Evolutionary conservation across 257 asterid genomes (phyloP), one percentile per base, ranked within the genome.

Genomic region (Solanum bulbocastanum): DNA sequence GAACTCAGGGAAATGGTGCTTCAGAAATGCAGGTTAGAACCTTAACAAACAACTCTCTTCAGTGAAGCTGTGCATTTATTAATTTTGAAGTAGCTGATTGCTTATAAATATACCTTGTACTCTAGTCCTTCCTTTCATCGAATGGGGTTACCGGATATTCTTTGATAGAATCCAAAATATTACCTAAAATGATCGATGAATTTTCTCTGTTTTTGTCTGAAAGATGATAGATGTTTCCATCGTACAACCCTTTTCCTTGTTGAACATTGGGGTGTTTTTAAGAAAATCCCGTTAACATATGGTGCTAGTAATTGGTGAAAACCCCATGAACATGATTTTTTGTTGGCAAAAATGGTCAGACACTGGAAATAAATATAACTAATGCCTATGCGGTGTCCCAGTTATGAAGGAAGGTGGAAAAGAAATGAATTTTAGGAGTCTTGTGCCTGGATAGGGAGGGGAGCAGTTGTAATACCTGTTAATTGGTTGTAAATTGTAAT

Each of bases 21-120:
- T 90, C 95, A 91, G 89, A 95, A 90, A 68, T 94, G 98, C 98
- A 96, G 99, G 99, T 96, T 83, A 87, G 96, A 89, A 30, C 32
- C 6, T 82, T 82, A 32, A 6, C 85, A 30, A 44, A 81, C 33
- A 27, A 30, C 85, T 46, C 60, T 79, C 40, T 4, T 46, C 68
- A 27, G 68, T 46, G 46, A 46, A 46, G 20, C 2, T 27, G 68
- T 44, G 66, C 85, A 46, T 27, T 81, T 46, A 46, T 44, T 42
- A 79, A 44, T 79, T 46, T 49, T 49, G 0, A 81, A 81, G 68
- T 30, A 46, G 68, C 27, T 44, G 40, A 15, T 79, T 4, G 18
- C 40, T 44, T 81, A 9, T 27, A 44, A 30, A 49, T 32, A 52
- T 82, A 18, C 13, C 44, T 82, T 32, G 68, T 18, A 20, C 69